A percentile compares a stretch with the other conserved stretches of the same genome.
These are phyloP conservation scores for Myriosclerotinia curreyana DNA, from an alignment of 2,329 filamentous ascomycete species.

Conservation along the genomic window DNA sequence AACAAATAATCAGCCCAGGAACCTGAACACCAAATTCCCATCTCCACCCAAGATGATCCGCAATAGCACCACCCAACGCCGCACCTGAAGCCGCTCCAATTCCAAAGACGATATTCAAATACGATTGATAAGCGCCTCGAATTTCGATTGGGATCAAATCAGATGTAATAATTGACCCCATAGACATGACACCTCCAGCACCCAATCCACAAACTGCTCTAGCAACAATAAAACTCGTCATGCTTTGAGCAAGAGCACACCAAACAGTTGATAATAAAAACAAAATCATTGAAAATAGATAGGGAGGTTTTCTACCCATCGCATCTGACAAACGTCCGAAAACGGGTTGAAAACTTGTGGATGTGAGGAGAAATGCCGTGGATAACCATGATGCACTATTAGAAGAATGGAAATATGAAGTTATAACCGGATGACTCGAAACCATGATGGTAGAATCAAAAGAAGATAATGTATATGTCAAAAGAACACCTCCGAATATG, in stretches of 20 bases:
- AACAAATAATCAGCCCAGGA: constrained; percentile 48
- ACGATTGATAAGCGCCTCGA: constrained; percentile 66
- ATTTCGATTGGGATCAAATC: constrained; percentile 69
- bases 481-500: constrained; percentile 58
- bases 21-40: constrained; percentile 68
- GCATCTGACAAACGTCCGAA: constrained; percentile 73
- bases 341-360: constrained; percentile 71
- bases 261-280: constrained; percentile 65
- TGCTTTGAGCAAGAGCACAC: constrained; percentile 65
- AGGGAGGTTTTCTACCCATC: constrained; percentile 64
- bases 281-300: constrained; percentile 59
- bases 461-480: constrained; percentile 56
- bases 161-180: constrained; percentile 68
- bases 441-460: constrained; percentile 83
- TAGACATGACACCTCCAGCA: constrained; percentile 66
- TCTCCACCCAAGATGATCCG: constrained; percentile 68
- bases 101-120: constrained; percentile 65
- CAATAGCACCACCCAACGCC: constrained; percentile 66
- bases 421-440: constrained; percentile 76
- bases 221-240: constrained; percentile 68
- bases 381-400: constrained; percentile 82
- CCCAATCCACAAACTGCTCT: constrained; percentile 69
- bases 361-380: constrained; percentile 74
- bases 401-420: constrained; percentile 72
- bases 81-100: constrained; percentile 59